Conservation (phyloP, 148 eudicot species). For the Arbutus unedo region DNA sequence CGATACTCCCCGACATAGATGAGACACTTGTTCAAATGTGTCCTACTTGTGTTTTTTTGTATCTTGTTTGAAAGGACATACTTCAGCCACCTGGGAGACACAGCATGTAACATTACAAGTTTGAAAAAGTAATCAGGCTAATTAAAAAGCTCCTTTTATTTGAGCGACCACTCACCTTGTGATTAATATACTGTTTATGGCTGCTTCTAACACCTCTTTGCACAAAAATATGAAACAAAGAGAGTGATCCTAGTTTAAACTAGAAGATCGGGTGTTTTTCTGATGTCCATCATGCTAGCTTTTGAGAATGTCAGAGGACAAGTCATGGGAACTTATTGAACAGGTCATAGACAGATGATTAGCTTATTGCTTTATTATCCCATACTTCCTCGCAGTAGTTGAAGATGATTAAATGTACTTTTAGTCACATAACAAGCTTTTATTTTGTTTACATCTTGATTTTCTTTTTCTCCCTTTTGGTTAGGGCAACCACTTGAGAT, state of each 20-base stretch:
- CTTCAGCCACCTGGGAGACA: not conserved
- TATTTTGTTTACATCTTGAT: not conserved
- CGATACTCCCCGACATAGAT: not conserved
- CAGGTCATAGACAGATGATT: not conserved
- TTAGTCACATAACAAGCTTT: not conserved
- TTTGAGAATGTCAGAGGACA: not conserved
- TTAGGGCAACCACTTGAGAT: constrained; percentile 48
- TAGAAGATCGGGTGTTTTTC: not conserved
- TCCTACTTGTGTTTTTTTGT: not conserved
- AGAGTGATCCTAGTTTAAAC: constrained; percentile 5
- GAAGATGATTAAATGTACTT: not conserved
- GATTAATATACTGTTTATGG: not conserved
- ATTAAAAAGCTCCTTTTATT: not conserved
- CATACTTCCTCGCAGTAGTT: not conserved
- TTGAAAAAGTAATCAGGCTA: not conserved
- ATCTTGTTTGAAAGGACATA: not conserved
- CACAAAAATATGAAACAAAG: not conserved
- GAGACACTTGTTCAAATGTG: not conserved
- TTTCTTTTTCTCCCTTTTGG: constrained; percentile 18
- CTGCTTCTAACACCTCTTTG: not conserved
- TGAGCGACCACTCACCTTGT: not conserved
- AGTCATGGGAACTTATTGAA: not conserved
- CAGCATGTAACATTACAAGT: not conserved
- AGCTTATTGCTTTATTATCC: not conserved
- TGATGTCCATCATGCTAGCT: not conserved